Percentiles rank a stretch among this genome's conserved stretches.
These are phyloP conservation scores for Parascedosporium putredinis DNA, from an alignment of 2,329 filamentous ascomycete genomes.

Conservation along the genomic window DNA sequence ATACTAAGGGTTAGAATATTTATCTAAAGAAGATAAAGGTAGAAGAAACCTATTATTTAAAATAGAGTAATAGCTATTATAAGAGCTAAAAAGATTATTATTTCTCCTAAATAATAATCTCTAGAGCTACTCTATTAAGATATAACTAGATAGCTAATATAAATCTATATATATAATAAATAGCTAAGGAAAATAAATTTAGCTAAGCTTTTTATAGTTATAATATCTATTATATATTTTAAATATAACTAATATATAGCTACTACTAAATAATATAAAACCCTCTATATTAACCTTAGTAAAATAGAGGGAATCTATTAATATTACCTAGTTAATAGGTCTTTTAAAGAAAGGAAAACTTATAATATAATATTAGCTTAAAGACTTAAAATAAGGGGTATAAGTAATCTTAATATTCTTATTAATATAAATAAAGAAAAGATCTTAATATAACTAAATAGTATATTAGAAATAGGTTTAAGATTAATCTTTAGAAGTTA, in stretches of 20 bases:
- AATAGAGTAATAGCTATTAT: neutral
- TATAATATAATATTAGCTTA: neutral
- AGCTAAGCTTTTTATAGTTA: neutral
- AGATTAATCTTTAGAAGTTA: conserved; percentile 1
- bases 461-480: neutral
- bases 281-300: neutral
- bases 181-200: neutral
- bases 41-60: neutral
- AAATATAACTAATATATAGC: neutral
- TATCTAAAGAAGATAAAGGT: neutral
- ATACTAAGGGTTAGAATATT: neutral
- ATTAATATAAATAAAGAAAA: conserved; percentile 4
- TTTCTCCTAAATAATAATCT: neutral
- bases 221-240: neutral
- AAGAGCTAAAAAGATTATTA: neutral
- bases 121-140: neutral
- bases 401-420: conserved; percentile 2
- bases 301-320: neutral
- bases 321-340: neutral
- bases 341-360: neutral
- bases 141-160: neutral
- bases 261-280: neutral
- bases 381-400: conserved; percentile 2
- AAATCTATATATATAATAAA: neutral
- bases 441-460: conserved; percentile 1